Evolutionary conservation across 2,329 filamentous ascomycete species (phyloP).

Genomic region (Xylogone sp.): DNA sequence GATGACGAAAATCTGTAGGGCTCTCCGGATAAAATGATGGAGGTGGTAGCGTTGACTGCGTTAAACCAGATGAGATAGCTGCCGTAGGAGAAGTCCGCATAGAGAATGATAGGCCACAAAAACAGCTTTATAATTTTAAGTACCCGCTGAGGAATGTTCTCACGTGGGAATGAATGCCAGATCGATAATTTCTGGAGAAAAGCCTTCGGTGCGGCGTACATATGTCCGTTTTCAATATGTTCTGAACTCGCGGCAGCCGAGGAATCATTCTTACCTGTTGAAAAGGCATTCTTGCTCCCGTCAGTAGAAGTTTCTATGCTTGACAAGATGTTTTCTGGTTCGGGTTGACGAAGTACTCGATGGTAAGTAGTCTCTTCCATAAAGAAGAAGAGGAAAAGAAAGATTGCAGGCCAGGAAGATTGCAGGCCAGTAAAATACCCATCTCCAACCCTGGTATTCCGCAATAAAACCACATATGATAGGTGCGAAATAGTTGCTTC

Average conservation of each 20-base stretch:
- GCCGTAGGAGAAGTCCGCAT: slow-evolving; percentile 8
- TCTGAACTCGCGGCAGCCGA: background rate
- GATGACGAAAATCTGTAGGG: slow-evolving; percentile 11
- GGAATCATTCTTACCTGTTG: background rate
- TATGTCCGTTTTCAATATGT: background rate
- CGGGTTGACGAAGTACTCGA: background rate
- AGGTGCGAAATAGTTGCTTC: slow-evolving; percentile 36
- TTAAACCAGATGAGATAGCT: background rate
- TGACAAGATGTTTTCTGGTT: background rate
- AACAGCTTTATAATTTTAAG: background rate
- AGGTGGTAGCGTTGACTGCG: background rate
- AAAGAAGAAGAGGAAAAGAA: slow-evolving; percentile 50
- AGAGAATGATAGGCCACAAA: background rate
- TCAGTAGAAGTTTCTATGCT: background rate
- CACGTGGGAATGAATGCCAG: background rate
- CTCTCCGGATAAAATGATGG: background rate
- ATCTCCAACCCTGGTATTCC: slow-evolving; percentile 42
- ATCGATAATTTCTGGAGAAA: slow-evolving; percentile 8
- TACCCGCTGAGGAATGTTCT: background rate
- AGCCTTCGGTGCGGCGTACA: slow-evolving; percentile 2
- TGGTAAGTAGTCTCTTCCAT: slow-evolving; percentile 50
- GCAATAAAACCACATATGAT: slow-evolving; percentile 43
- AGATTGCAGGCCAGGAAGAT: slow-evolving; percentile 45
- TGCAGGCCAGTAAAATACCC: slow-evolving; percentile 47
- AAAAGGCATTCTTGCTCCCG: background rate